Evolutionary conservation across 768 basidiomycete species (phyloP).

Genomic region (Exidia glandulosa): DNA sequence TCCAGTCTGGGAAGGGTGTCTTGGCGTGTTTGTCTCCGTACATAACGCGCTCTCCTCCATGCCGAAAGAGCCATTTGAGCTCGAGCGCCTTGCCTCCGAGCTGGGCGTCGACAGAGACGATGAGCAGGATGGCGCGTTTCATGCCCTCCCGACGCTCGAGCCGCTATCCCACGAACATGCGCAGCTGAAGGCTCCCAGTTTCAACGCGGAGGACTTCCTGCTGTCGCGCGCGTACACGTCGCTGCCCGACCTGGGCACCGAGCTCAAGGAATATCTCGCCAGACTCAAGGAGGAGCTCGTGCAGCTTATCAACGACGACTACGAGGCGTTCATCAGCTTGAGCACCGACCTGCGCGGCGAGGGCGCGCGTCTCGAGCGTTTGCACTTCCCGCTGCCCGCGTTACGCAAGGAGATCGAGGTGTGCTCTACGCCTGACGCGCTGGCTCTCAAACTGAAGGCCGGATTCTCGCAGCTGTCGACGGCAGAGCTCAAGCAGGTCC

Average conservation of each 20-base stretch:
- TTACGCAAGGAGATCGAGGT: constrained; percentile 63
- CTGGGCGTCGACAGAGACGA: constrained; percentile 41
- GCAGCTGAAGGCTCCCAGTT: constrained; percentile 54
- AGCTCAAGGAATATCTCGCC: constrained; percentile 77
- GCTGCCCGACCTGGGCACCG: constrained; percentile 74
- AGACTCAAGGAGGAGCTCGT: constrained; percentile 88
- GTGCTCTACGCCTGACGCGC: constrained; percentile 22
- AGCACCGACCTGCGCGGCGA: constrained; percentile 89
- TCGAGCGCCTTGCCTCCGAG: constrained; percentile 65
- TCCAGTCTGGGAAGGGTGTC: too few relatives aligned
- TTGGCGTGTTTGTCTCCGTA: not conserved
- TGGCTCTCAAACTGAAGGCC: constrained; percentile 1
- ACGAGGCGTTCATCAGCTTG: constrained; percentile 93
- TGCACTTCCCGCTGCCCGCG: constrained; percentile 56
- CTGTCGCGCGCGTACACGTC: constrained; percentile 77
- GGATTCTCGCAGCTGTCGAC: constrained; percentile 10
- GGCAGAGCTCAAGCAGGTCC: constrained; percentile 45
- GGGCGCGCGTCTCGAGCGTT: constrained; percentile 52
- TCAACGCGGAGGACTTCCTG: constrained; percentile 80
- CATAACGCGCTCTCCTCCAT: not conserved
- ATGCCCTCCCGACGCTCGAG: constrained; percentile 23
- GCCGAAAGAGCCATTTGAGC: constrained; percentile 45
- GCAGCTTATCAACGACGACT: constrained; percentile 93
- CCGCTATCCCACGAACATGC: constrained; percentile 77
- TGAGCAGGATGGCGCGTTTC: not conserved